Conservation (phyloP, 2,329 filamentous ascomycete genomes). For the Fusarium napiforme region DNA sequence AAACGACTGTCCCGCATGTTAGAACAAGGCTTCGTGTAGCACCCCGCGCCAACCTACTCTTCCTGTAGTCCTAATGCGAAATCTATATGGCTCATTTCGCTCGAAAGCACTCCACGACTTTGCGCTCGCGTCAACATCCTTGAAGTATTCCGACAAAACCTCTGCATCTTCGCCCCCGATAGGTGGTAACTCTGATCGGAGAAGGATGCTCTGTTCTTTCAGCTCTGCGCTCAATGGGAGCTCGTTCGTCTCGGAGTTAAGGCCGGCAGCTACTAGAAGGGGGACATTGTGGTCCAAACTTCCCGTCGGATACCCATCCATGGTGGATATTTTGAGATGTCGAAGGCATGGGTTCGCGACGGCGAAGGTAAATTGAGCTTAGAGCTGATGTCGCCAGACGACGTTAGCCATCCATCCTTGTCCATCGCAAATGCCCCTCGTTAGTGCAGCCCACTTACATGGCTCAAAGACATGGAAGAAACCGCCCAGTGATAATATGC, state of each 20-base stretch:
- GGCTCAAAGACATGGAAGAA: constrained; percentile 10
- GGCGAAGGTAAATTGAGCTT: constrained; percentile 32
- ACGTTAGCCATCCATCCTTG: constrained; percentile 42
- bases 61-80: constrained; percentile 78
- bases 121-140: constrained; percentile 70
- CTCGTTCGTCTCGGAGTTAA: constrained; percentile 59
- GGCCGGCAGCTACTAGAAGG: constrained; percentile 82
- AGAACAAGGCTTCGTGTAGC: constrained; percentile 41
- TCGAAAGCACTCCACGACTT: constrained; percentile 75
- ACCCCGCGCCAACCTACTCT: constrained; percentile 70
- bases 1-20: constrained; percentile 57
- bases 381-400: constrained; percentile 34
- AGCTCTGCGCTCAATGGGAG: constrained; percentile 61
- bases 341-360: constrained; percentile 39
- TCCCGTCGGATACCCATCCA: constrained; percentile 83
- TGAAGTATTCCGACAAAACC: constrained; percentile 73
- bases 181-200: constrained; percentile 77
- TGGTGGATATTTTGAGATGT: constrained; percentile 51
- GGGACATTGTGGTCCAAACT: constrained; percentile 91
- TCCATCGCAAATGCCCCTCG: constrained; percentile 42
- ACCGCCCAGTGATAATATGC: no score
- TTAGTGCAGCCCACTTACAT: constrained; percentile 43
- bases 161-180: constrained; percentile 73
- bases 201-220: constrained; percentile 67
- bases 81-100: constrained; percentile 64